Evolutionary conservation across 2,329 filamentous ascomycete genomes (phyloP), one percentile per base, ranked within the genome.

Genomic region (Trichoderma guizhouense): DNA sequence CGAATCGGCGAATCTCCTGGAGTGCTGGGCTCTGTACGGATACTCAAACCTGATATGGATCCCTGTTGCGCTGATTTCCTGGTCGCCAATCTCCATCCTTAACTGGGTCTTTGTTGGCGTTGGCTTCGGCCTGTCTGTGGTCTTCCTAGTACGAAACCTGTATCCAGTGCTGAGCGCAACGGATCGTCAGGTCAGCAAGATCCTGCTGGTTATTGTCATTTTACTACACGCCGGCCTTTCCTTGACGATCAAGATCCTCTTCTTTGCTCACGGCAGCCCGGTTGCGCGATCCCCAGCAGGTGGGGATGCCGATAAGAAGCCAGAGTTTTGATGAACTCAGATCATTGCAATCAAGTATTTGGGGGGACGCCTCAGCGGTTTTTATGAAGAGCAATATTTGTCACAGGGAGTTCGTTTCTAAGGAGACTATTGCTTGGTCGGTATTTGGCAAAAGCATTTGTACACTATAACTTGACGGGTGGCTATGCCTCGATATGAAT

Each of bases 11-110:
- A 97, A 97, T 82, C 85, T 99, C 72, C 88, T 99, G 76, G 96
- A 99, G 85, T 97, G 94, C 85, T 95, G 93, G 90, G 93, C 94
- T 72, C 86, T 99, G 43, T 99, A 98, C 82, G 96, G 96, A 69
- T 99, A 99, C 85, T 90, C 92, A 71, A 99, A 99, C 84, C 86
- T 99, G 78, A 93, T 99, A 79, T 99, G 96, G 96, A 95, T 99
- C 77, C 93, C 92, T 3, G 95, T 99, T 57, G 95, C 96, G 62
- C 84, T 97, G 74, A 93, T 98, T 76, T 94, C 92, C 80, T 98
- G 95, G 93, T 95, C 92, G 74, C 92, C 92, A 68, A 85, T 98
- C 76, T 90, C 90, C 69, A 90, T 94, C 71, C 88, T 99, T 75
- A 99, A 99, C 85, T 98, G 93, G 88, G 89, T 94, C 21, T 97